Evolutionary conservation across 2,329 filamentous ascomycete genomes (phyloP), one percentile per base, ranked within the genome.

Genomic region (Hirsutella thompsonii): DNA sequence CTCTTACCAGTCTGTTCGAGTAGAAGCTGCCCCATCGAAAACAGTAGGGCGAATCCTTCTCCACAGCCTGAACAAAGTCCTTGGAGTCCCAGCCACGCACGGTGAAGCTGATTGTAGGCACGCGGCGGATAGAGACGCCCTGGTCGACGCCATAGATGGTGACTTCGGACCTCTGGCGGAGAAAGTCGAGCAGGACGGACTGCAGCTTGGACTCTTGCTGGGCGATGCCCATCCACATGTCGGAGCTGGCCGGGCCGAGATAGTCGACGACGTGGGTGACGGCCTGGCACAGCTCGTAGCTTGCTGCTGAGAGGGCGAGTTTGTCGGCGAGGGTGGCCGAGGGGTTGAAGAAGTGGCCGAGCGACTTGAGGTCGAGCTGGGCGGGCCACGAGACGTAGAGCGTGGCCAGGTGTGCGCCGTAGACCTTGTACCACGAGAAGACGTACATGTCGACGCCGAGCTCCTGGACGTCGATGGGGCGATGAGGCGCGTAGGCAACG

Each of bases 381-480:
- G 75, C 77, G 0, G 58, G 52, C 4, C 64, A 63, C 20, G 74
- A 74, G 5, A 73, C 81, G 53, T 86, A 90, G 1, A 90, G 63
- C 47, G 81, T 72, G 0, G 82, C 70, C 1, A 88, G 68, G 49
- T 89, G 84, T 1, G 84, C 83, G 0, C 83, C 84, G 53, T 83
- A 89, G 2, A 88, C 75, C 56, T 90, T 90, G 61, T 89, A 89
- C 83, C 83, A 89, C 0, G 72, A 79, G 54, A 89, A 86, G n/a
- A 69, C 62, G 56, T 89, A 90, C 49, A 88, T 79, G 54, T 90
- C 84, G 0, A 82, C 79, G 1, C 72, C 82, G 0, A 86, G 65
- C 0, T 63, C 74, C 47, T 74, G 68, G 4, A 89, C 79, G 54
- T 90, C 79, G 10, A 90, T 60, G 8, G 65, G 65, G 4, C 82